Base-by-base conservation (phyloP, 768 basidiomycete genomes). In the Pulveroboletus sp. region DNA sequence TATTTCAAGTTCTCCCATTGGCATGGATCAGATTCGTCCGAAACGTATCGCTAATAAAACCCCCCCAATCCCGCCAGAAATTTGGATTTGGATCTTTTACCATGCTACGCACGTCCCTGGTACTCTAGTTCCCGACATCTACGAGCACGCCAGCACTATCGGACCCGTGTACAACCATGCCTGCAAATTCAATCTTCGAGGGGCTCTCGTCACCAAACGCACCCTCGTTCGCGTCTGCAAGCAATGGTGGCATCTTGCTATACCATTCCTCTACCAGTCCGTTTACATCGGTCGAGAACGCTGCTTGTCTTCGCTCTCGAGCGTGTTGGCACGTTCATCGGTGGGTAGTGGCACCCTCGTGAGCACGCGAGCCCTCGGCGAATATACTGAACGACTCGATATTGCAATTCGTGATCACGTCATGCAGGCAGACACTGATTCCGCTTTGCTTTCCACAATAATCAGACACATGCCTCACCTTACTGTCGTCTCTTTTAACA, bases 171-270 rank as follows among this genome's bases (percentile, higher is more conserved):
- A 50, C 43, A 43, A 42, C 20, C 56, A 17, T 17, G 13, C 36
- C 6, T 51, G 39, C 32, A 35, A 33, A 25, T 13, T 27, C 6
- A 49, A 40, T 23, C 39, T 63, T 3, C 45, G 64, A 24, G 39
- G 40, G 5, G 49, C 61, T 6, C 54, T 67, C 23, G 4, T 66
- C 38, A 68, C 64, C 19, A 61, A 63, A 27, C 55, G 57, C 8
- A 45, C 53, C 32, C 51, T 66, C 21, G 66, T 68, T 2, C 57
- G 59, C 7, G 66, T 66, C 32, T 68, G 62, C 51, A 66, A 40
- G 40, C 57, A 49, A 43, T 66, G 65, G 65, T 63, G 56, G 54
- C 49, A 61, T 36, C 43, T 68, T 25, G 60, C 66, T 20, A 34
- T 45, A 12, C 56, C 54, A 3, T 49, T 35, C 34, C 64, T 66